Base-by-base conservation (phyloP, 1,139 yeast species). In the Yamadazyma buinensis region DNA sequence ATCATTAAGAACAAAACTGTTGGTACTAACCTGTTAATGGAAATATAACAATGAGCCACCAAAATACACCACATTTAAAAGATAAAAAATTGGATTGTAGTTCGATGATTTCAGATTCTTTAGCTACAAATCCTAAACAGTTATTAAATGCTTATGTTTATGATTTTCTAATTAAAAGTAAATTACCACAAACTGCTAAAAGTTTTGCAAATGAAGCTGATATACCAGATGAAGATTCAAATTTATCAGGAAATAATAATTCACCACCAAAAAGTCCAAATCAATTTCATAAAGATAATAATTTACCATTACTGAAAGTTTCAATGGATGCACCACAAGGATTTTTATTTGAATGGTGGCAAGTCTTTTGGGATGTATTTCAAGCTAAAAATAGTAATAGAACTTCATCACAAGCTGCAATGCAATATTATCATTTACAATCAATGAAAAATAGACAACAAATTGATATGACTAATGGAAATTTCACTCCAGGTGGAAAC, bases 341-440 rank as follows among this genome's bases (percentile, higher is more conserved):
- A 8, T 88, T 86, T 51, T 63, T 88, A 29, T 80, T 75, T 48
- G 97, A 88, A 55, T 90, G 97, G 97, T 90, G 97, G 97, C 88
- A 80, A 62, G 80, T 88, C 22, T 90, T 88, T 54, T 90, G 97
- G 96, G 97, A 90, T 55, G 81, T 87, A 30, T 86, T 84, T 59
- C 84, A 84, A 51, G 95, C 95, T 2, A 72, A 85, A 49, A 80
- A 59, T 40, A 53, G 49, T 30, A 66, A 79, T 39, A 78, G 77
- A 15, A 28, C 34, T 5, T 78, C 82, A 11, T 68, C 82, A 3
- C 71, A 73, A 5, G 31, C 72, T 38, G 92, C 95, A 3, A 72
- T 75, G 35, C 84, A 82, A 50, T 87, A 84, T 57, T 78, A 78
- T 49, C 87, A 83, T 46, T 65, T 80, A 53, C 83, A 86, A 43